Conservation (phyloP, 1,284 basidiomycete genomes). For the Pseudozyma hubeiensis region DNA sequence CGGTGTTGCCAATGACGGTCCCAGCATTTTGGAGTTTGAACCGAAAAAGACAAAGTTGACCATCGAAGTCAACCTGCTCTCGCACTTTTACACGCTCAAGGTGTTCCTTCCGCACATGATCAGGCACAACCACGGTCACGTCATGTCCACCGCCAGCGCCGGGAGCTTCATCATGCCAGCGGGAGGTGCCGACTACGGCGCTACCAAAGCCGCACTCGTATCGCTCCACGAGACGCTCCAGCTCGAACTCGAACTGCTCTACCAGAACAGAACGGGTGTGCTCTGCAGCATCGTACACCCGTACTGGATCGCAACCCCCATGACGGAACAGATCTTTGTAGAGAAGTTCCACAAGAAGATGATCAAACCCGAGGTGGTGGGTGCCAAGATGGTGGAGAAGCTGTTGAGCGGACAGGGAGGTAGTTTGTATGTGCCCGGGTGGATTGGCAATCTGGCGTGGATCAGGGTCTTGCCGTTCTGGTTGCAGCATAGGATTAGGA, state of each 20-base stretch:
- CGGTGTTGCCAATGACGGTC: constrained; percentile 59
- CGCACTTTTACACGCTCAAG: constrained; percentile 60
- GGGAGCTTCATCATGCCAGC: constrained; percentile 61
- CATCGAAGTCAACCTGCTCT: constrained; percentile 62
- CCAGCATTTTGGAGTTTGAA: constrained; percentile 50
- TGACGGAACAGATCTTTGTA: constrained; percentile 12
- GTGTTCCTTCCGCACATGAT: constrained; percentile 65
- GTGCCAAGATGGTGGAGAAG: constrained; percentile 24
- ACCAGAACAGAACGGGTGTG: constrained; percentile 53
- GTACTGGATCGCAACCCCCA: constrained; percentile 27
- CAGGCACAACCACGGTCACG: constrained; percentile 62
- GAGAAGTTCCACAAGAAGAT: constrained; percentile 17
- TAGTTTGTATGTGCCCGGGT: constrained; percentile 37
- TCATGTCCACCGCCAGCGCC: constrained; percentile 58
- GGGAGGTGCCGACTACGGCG: constrained; percentile 58
- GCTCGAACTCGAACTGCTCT: constrained; percentile 58
- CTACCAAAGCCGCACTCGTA: constrained; percentile 59
- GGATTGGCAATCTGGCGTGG: constrained; percentile 34
- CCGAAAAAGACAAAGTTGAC: constrained; percentile 47
- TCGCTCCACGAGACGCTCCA: constrained; percentile 62
- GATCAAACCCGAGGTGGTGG: constrained; percentile 23
- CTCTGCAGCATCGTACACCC: constrained; percentile 28
- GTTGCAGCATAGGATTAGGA: constrained; percentile 25
- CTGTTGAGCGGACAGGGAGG: constrained; percentile 36
- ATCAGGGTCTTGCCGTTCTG: constrained; percentile 25